Conservation (phyloP, 352 stramenopile genomes). For the Saprolegnia parasitica region DNA sequence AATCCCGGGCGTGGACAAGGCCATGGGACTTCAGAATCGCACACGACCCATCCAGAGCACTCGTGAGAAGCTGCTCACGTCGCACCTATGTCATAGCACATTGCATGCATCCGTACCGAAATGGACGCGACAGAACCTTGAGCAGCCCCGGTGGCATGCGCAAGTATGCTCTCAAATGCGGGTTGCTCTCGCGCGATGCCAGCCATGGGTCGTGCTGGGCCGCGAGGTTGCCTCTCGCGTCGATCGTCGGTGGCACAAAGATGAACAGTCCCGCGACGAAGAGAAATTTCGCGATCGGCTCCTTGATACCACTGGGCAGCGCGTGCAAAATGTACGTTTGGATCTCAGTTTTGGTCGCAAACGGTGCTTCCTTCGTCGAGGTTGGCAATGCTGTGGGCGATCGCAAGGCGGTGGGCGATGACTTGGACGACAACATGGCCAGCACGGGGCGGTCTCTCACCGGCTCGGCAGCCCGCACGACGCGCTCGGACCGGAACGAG, state of each 20-base stretch:
- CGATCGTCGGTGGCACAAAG: slow-evolving; percentile 17
- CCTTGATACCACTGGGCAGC: background rate
- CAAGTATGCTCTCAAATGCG: slow-evolving; percentile 16
- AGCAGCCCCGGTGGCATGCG: slow-evolving; percentile 4
- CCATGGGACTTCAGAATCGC: background rate
- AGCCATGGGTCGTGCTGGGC: slow-evolving; percentile 2
- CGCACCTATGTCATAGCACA: slow-evolving; percentile 11
- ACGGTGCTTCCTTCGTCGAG: background rate
- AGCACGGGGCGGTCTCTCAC: background rate
- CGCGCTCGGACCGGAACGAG: slow-evolving; percentile 19
- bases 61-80: slow-evolving; percentile 23
- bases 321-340: background rate
- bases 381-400: background rate
- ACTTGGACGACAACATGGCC: background rate
- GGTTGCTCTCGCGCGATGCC: background rate
- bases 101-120: background rate
- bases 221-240: background rate
- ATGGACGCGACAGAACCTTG: slow-evolving; percentile 15
- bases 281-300: slow-evolving; percentile 12
- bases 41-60: background rate
- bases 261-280: slow-evolving; percentile 15
- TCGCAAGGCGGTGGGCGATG: background rate
- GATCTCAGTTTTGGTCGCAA: background rate
- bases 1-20: slow-evolving; percentile 5
- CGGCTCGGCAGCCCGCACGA: background rate